Evolutionary conservation across 805 yeast species (phyloP).

Genomic region (Spathaspora boniae): DNA sequence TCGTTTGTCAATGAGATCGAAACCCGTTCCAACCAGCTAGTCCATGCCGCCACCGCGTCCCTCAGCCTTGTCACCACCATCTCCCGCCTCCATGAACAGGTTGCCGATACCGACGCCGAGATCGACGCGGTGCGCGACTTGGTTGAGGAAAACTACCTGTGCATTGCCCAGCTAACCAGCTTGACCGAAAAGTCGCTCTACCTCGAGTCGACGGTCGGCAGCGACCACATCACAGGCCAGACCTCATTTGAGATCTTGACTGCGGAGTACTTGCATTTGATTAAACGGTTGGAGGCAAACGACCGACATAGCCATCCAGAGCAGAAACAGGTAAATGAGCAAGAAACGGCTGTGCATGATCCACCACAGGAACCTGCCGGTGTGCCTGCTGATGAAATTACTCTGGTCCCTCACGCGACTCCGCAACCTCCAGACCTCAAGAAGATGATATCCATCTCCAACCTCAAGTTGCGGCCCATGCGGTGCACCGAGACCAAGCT

Average conservation of each 20-base stretch:
- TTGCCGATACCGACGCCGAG: conserved; percentile 24
- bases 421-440: conserved; percentile 7
- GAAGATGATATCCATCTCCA: conserved; percentile 27
- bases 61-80: conserved; percentile 20
- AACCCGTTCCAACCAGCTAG: conserved; percentile 21
- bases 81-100: conserved; percentile 7
- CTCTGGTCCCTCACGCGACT: neutral
- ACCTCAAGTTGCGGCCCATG: conserved; percentile 38
- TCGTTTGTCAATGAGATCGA: conserved; percentile 31
- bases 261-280: conserved; percentile 25
- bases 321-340: too few species aligned
- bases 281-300: conserved; percentile 15
- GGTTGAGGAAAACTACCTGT: conserved; percentile 19
- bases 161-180: conserved; percentile 23
- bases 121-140: conserved; percentile 26
- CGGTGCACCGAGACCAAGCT: conserved; percentile 29
- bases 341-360: neutral
- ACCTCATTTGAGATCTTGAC: conserved; percentile 26
- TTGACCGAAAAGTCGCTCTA: conserved; percentile 30
- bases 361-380: neutral
- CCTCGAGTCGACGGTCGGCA: conserved; percentile 31
- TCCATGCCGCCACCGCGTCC: conserved; percentile 21
- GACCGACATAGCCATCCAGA: conserved; percentile 7
- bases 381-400: too few species aligned
- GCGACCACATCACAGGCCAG: conserved; percentile 29